Evolutionary conservation across 2,329 filamentous ascomycete genomes (phyloP), one percentile per base, ranked within the genome.

Genomic region (Boeremia exigua): DNA sequence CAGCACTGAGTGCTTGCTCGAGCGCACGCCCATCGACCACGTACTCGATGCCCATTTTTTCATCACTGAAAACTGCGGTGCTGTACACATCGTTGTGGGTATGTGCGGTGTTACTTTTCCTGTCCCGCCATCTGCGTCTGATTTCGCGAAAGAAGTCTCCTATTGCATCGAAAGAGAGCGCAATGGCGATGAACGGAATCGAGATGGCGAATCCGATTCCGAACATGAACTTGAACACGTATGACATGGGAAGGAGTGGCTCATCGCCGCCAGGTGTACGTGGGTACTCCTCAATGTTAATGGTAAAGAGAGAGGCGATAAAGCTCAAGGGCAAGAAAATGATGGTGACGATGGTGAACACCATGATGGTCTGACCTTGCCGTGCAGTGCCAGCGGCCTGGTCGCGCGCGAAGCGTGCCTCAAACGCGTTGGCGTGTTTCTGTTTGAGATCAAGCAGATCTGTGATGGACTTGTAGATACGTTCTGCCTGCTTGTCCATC

Each of bases 391-490:
- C 82, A 2, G 83, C 80, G 0, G 86, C 86, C 69, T 88, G 85
- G 45, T 88, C 84, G 15, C 82, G 77, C 0, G 83, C 81, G 48
- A 84, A 88, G 2, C 86, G 82, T 1, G 86, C 86, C 67, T 89
- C 86, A 42, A 88, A 83, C 0, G 85, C 85, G 71, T 88, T 89
- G 60, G 85, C 86, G 54, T 89, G 86, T 69, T 88, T 88, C 63
- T 89, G 86, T 65, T 89, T 89, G 1, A 88, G 79, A 60, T 89
- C 86, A 0, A 89, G 81, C 5, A 89, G 75, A 61, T 88, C 83
- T 0, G 83, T 86, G 39, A 88, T 81, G 53, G 80, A 83, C 38
- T 80, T 75, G 65, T 88, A 87, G 57, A 88, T 84, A 19, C 82
- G 79, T 54, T 82, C 79, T 0, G 86, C 85, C 68, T 87, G 86